These are phyloP conservation scores for Botrytis hyacinthi DNA, from an alignment of 2,329 filamentous ascomycete genomes.

Conservation along the genomic window DNA sequence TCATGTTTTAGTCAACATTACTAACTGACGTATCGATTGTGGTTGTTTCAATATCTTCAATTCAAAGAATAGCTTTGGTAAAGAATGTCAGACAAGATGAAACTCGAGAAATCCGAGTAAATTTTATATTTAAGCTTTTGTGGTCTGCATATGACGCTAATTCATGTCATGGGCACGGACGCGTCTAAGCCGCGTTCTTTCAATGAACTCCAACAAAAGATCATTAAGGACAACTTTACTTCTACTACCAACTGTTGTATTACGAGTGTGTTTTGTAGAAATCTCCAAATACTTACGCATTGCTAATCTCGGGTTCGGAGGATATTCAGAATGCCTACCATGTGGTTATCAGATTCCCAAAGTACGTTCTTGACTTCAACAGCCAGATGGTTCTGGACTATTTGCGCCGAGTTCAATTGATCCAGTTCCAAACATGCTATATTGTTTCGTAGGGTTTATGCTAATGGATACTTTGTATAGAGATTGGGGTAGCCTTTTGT, in stretches of 20 bases:
- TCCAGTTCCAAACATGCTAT: background rate
- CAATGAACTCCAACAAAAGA: constrained; percentile 12
- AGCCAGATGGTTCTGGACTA: background rate
- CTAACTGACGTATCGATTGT: background rate
- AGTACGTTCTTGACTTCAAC: constrained; percentile 58
- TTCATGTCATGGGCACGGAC: constrained; percentile 16
- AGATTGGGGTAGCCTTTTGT: constrained; percentile 97
- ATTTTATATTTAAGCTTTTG: constrained; percentile 19
- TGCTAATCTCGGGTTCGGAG: background rate
- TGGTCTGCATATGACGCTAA: constrained; percentile 10
- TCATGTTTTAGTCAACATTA: background rate
- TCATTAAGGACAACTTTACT: constrained; percentile 18
- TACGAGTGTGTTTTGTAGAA: background rate
- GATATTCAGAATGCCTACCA: constrained; percentile 48
- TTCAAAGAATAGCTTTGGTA: background rate
- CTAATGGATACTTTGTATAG: constrained; percentile 49
- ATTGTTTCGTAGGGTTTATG: constrained; percentile 9
- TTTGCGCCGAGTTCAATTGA: constrained; percentile 31
- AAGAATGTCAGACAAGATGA: background rate
- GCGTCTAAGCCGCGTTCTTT: constrained; percentile 17
- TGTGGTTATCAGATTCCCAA: constrained; percentile 95
- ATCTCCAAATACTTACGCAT: background rate
- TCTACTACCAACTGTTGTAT: background rate
- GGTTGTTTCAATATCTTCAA: background rate
- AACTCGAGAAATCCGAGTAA: constrained; percentile 3